Evolutionary conservation across 2,329 filamentous ascomycete genomes (phyloP), one percentile per base, ranked within the genome.

Genomic region (Penicillium polonicum): DNA sequence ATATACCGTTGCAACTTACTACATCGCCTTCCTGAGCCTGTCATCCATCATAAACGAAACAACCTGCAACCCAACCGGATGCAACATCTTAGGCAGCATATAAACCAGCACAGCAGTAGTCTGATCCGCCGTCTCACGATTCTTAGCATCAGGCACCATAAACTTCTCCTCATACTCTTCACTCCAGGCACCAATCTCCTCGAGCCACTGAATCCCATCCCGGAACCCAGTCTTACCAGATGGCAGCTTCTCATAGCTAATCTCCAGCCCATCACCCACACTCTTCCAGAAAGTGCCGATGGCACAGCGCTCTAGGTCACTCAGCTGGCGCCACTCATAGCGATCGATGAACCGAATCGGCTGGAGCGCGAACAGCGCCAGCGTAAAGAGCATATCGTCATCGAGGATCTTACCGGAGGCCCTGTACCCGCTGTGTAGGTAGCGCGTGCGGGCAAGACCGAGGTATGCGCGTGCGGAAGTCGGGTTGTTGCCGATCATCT

Each of bases 291-390:
- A 85, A 0, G 84, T 85, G 17, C 83, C 86, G 31, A 88, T 73
- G 0, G 88, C 88, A 60, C 87, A 89, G 10, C 78, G 71, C 72
- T 92, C 90, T 73, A 92, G 79, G 0, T 87, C 83, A 17, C 82
- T 87, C 23, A 90, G 71, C 5, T 75, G 39, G 2, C 90, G 83
- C 89, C 89, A 93, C 69, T 93, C 90, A 65, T 85, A 89, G 6
- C 76, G 75, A 5, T 79, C 70, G 33, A 89, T 81, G 79, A 88
- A 91, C 15, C 81, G 78, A 31, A 83, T 72, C 0, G 89, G 88
- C 68, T 91, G 86, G 0, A 82, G 76, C 19, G 88, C 81, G 68
- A 90, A 90, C 0, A 90, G 70, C 13, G 80, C 77, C 0, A 89
- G 77, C 0, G 86, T 89, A 70, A 87, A 88, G 0, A 89, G 76